Evolutionary conservation across 495 filamentous ascomycete species (phyloP).

Genomic region (Talaromyces trachyspermus): DNA sequence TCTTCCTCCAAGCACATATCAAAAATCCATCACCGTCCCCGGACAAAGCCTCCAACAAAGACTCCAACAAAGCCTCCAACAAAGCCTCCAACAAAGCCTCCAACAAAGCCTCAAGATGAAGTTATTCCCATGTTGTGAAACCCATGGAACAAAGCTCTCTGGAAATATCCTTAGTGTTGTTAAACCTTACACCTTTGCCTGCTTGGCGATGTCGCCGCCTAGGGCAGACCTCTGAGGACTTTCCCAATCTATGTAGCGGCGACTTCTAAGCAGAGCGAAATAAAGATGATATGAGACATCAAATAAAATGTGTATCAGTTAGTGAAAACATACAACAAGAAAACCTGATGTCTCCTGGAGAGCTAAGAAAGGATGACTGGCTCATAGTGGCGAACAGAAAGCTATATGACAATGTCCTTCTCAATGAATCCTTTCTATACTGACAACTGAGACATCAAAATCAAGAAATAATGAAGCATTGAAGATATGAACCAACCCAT

Average conservation of each 20-base stretch:
- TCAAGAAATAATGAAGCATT: conserved; percentile 1
- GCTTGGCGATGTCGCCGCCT: not conserved
- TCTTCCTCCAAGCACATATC: conserved; percentile 2
- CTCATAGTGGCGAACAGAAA: too few species aligned
- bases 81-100: not conserved
- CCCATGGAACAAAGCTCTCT: not conserved
- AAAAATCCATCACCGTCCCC: not conserved
- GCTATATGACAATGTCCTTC: too few species aligned
- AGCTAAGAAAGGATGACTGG: not conserved
- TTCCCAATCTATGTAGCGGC: not conserved
- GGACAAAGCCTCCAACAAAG: conserved; percentile 1
- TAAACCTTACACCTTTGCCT: conserved; percentile 3
- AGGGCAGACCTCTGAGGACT: not conserved
- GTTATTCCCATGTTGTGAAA: not conserved
- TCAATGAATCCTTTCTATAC: too few species aligned
- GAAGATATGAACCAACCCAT: too few species aligned
- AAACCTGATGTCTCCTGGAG: not conserved
- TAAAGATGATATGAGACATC: not conserved
- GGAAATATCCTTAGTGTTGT: too few species aligned
- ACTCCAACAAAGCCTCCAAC: not conserved
- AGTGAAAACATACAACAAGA: not conserved
- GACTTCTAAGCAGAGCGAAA: not conserved
- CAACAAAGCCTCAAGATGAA: not conserved
- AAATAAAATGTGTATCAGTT: not conserved
- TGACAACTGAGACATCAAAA: not conserved